Conservation (phyloP, 305 asterid genomes). For the Solanum hybrid region DNA sequence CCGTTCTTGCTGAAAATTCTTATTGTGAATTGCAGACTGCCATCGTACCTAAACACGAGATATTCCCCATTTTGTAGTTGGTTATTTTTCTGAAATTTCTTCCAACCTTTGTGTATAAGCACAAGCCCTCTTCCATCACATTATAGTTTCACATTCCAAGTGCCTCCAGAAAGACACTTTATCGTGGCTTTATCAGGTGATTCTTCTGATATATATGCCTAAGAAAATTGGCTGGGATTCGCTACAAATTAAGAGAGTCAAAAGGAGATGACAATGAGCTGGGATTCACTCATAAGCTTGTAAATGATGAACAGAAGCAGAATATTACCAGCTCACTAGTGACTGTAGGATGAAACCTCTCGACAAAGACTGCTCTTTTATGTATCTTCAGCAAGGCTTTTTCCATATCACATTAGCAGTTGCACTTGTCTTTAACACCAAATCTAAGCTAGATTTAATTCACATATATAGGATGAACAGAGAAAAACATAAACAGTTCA, state of each 20-base stretch:
- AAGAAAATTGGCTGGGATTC: not conserved
- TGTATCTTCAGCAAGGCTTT: not conserved
- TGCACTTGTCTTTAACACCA: not conserved
- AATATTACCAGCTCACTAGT: not conserved
- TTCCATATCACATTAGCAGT: not conserved
- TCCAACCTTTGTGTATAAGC: conserved; percentile 4
- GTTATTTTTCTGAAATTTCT: not conserved
- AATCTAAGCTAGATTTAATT: not conserved
- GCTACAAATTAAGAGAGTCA: not conserved
- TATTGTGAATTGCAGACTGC: not conserved
- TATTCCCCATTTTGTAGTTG: not conserved
- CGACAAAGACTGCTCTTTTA: not conserved
- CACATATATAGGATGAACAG: not conserved
- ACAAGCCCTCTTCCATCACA: not conserved
- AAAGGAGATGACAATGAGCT: not conserved
- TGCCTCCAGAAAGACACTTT: not conserved
- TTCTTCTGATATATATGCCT: not conserved
- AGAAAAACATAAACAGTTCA: not conserved
- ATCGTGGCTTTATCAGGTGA: not conserved
- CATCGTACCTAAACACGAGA: conserved; percentile 9
- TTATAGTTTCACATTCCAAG: not conserved
- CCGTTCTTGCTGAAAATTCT: not conserved
- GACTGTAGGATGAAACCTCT: not conserved
- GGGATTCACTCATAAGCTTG: not conserved
- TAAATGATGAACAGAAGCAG: not conserved